Percentiles rank a stretch among this genome's conserved stretches.
Conservation (phyloP, 1,139 yeast genomes). For the Zygoascus hellenicus region DNA sequence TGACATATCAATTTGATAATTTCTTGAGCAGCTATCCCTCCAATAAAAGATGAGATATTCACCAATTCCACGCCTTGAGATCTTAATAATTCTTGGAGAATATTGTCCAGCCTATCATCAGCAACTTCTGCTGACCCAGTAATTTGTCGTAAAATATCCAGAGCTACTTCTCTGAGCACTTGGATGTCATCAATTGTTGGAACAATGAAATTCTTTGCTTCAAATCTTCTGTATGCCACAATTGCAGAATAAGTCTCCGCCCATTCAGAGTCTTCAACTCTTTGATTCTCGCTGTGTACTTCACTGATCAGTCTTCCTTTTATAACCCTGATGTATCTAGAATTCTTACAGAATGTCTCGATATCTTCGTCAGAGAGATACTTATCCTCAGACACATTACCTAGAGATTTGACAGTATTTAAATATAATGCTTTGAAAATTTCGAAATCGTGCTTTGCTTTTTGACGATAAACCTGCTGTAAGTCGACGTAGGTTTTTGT, state of each 20-base stretch:
- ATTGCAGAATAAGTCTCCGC: conserved; percentile 5
- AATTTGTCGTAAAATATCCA: neutral
- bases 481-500: conserved; percentile 56
- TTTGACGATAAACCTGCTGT: conserved; percentile 52
- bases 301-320: conserved; percentile 21
- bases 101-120: conserved; percentile 25
- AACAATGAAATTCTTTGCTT: neutral
- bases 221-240: neutral
- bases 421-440: conserved; percentile 37
- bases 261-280: neutral
- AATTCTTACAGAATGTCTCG: conserved; percentile 55
- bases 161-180: neutral
- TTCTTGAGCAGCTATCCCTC: conserved; percentile 79
- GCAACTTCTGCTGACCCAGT: neutral
- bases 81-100: conserved; percentile 25
- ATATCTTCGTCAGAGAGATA: conserved; percentile 39
- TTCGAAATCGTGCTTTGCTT: conserved; percentile 49
- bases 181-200: neutral
- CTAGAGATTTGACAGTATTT: conserved; percentile 29
- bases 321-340: conserved; percentile 36
- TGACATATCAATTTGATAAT: conserved; percentile 46
- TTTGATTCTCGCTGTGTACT: neutral
- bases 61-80: conserved; percentile 39
- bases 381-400: conserved; percentile 18
- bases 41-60: conserved; percentile 53